Evolutionary conservation across 306 rosid genomes (phyloP).

Genomic region (Gastrolobium villosum): DNA sequence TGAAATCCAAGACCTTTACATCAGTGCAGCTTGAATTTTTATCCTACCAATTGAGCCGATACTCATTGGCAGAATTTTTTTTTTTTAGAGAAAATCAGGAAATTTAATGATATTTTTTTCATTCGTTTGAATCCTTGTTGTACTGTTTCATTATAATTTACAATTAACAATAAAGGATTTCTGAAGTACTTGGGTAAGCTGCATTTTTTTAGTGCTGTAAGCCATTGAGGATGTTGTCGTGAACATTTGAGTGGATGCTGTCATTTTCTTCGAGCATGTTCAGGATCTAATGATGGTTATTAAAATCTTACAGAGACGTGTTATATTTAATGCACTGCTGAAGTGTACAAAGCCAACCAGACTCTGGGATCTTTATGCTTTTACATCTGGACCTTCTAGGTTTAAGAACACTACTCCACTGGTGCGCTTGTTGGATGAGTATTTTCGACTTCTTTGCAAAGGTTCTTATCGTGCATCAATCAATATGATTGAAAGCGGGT

Average conservation of each 20-base stretch:
- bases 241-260: constrained; percentile 29
- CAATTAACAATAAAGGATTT: constrained; percentile 9
- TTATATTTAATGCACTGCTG: constrained; percentile 73
- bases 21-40: constrained; percentile 33
- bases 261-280: constrained; percentile 49
- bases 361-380: constrained; percentile 91
- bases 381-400: constrained; percentile 79
- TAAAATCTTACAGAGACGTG: constrained; percentile 73
- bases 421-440: constrained; percentile 87
- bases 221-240: constrained; percentile 36
- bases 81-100: not conserved
- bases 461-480: constrained; percentile 62
- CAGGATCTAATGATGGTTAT: constrained; percentile 50
- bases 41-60: constrained; percentile 20
- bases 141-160: constrained; percentile 17
- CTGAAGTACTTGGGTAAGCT: constrained; percentile 29
- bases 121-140: constrained; percentile 13
- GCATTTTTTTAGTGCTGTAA: constrained; percentile 6
- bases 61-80: not conserved
- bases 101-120: not conserved
- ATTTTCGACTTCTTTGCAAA: constrained; percentile 93
- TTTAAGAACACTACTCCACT: constrained; percentile 73
- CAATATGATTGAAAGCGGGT: constrained; percentile 76
- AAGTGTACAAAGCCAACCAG: constrained; percentile 71
- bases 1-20: constrained; percentile 4